A percentile compares a stretch with the other conserved stretches of the same genome.
These are phyloP conservation scores for Phaeosphaeriaceae sp. DNA, from an alignment of 2,329 filamentous ascomycete species.

Conservation along the genomic window DNA sequence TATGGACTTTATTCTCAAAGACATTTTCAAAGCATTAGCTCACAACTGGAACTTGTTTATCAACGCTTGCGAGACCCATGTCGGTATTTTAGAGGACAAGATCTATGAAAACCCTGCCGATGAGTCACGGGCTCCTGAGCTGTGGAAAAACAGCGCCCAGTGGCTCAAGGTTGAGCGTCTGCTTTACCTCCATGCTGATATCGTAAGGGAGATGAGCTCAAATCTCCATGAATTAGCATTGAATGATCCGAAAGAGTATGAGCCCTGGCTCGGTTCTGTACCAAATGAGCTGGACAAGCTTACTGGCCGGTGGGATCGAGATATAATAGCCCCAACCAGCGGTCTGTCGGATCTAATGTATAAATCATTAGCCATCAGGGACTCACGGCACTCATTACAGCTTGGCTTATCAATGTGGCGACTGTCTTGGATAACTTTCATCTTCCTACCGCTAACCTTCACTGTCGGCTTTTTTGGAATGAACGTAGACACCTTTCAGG, in stretches of 20 bases:
- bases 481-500: slow-evolving; percentile 57
- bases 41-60: slow-evolving; percentile 56
- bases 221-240: slow-evolving; percentile 53
- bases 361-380: slow-evolving; percentile 60
- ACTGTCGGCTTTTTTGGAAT: slow-evolving; percentile 58
- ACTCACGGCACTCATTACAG: slow-evolving; percentile 57
- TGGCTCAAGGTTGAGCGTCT: slow-evolving; percentile 62
- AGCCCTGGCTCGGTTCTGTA: slow-evolving; percentile 51
- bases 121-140: slow-evolving; percentile 58
- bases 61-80: slow-evolving; percentile 55
- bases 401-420: slow-evolving; percentile 60
- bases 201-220: slow-evolving; percentile 54
- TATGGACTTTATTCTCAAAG: slow-evolving; percentile 57
- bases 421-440: slow-evolving; percentile 74
- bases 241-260: slow-evolving; percentile 36
- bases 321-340: slow-evolving; percentile 58
- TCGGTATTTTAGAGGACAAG: slow-evolving; percentile 52
- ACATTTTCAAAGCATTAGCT: slow-evolving; percentile 57
- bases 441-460: slow-evolving; percentile 68
- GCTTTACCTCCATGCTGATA: slow-evolving; percentile 57
- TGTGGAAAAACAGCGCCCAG: slow-evolving; percentile 58
- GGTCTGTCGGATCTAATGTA: slow-evolving; percentile 60
- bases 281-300: slow-evolving; percentile 54
- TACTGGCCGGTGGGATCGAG: slow-evolving; percentile 56
- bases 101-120: slow-evolving; percentile 62